phyloP scores from a whole-genome alignment of 2,329 filamentous ascomycete species.

The Fusarium annulatum region DNA sequence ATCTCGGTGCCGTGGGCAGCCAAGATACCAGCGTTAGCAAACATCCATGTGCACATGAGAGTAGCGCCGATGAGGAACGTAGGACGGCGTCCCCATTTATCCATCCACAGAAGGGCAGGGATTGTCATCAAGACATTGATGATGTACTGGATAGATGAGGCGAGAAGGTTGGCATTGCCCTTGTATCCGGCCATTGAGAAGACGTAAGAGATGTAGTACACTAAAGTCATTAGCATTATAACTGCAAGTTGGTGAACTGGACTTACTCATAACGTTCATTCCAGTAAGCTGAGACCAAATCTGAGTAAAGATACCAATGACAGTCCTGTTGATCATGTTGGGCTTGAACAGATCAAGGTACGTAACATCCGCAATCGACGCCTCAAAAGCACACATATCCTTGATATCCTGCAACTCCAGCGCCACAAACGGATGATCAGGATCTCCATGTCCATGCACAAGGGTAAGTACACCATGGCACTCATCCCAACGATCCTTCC shows the following conservation, averaged over 20 bases:
- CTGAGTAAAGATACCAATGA: conserved; percentile 64
- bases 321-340: conserved; percentile 67
- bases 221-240: background rate
- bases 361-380: conserved; percentile 73
- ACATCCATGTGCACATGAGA: conserved; percentile 73
- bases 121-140: conserved; percentile 86
- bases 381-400: conserved; percentile 79
- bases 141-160: conserved; percentile 69
- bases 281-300: conserved; percentile 68
- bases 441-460: conserved; percentile 74
- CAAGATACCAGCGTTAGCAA: conserved; percentile 63
- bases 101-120: conserved; percentile 79
- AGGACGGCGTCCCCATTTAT: conserved; percentile 79
- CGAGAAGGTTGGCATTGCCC: conserved; percentile 63
- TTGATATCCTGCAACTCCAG: conserved; percentile 79
- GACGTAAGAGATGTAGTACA: conserved; percentile 70
- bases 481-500: conserved; percentile 72
- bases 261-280: conserved; percentile 68
- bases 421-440: conserved; percentile 71
- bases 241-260: background rate
- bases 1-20: conserved; percentile 57
- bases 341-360: conserved; percentile 79
- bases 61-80: conserved; percentile 73
- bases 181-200: conserved; percentile 54
- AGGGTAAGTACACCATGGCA: conserved; percentile 62